These are phyloP conservation scores for Pythium aphanidermatum DNA, from an alignment of 352 stramenopile species.

Conservation along the genomic window DNA sequence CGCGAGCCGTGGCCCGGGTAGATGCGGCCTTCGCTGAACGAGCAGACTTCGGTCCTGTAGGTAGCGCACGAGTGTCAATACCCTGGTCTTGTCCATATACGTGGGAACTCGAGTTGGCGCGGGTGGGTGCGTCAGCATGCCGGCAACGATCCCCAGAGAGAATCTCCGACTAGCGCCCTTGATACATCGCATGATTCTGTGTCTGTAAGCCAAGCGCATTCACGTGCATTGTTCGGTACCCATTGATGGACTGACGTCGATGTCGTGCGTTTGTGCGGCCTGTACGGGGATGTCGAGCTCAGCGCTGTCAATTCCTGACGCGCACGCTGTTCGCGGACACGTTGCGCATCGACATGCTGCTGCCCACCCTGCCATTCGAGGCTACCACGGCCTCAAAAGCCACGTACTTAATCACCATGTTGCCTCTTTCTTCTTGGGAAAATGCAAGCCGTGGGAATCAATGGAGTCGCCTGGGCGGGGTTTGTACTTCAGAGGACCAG, in stretches of 20 bases:
- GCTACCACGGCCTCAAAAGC: slow-evolving; percentile 1
- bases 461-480: slow-evolving; percentile 21
- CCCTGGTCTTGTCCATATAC: background rate
- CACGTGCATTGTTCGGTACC: too few relatives aligned
- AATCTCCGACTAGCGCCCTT: too few relatives aligned
- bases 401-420: slow-evolving; percentile 91
- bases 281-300: too few relatives aligned
- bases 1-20: slow-evolving; percentile 99
- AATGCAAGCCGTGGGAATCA: slow-evolving; percentile 82
- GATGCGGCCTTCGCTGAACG: slow-evolving; percentile 90
- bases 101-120: background rate
- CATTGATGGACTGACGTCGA: too few relatives aligned
- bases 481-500: slow-evolving; percentile 19
- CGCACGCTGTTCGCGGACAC: too few relatives aligned
- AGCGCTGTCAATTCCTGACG: too few relatives aligned
- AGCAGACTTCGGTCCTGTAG: slow-evolving; percentile 85
- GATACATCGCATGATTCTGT: too few relatives aligned
- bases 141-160: too few relatives aligned
- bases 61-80: slow-evolving; percentile 9
- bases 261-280: too few relatives aligned
- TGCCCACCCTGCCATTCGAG: too few relatives aligned
- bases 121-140: background rate
- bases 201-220: too few relatives aligned
- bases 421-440: slow-evolving; percentile 85
- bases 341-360: too few relatives aligned